Base-by-base conservation (phyloP, 192 early-diverging fungal species). In the Coemansia sp. region DNA sequence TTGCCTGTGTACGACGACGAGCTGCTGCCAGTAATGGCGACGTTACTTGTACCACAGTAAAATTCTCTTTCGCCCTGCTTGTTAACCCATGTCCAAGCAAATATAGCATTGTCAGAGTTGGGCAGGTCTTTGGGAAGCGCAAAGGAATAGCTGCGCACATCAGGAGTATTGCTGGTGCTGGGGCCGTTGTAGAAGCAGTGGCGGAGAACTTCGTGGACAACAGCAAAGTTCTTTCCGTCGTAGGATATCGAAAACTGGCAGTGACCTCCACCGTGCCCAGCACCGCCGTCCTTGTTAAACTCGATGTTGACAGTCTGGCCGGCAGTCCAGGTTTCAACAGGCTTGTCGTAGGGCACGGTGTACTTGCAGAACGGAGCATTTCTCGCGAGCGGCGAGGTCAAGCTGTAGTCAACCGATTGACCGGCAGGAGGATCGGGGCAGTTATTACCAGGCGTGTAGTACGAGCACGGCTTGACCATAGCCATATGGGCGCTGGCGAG, bases 61-160 rank as follows among this genome's bases (percentile, higher is more conserved):
- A 75, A 69, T 59, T 75, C 73, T 62, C 87, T 81, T 54, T 88
- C 84, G 15, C 84, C 86, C 34, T 73, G 55, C 4, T 83, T 82
- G 46, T 88, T 88, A 73, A 86, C 80, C 86, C 86, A 88, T 21
- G 85, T 66, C 86, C 84, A 87, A 28, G 77, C 71, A 58, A 88
- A 83, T 28, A 81, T 71, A 11, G 70, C 85, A 38, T 81, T 84
- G 60, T 83, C 80, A 10, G 65, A 68, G 49, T 44, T 66, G 1
- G 88, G 88, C 54, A 84, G 62, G 5, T 76, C 58, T 17, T 38
- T 58, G 20, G 88, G 88, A 28, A 89, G 70, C 46, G 72, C 67
- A 31, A 90, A 80, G 21, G 82, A 74, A 70, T 77, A 82, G 37
- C 38, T 42, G 7, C 38, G 58, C 0, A 73, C 49, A 12, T 38